phyloP scores from a whole-genome alignment of 2,329 filamentous ascomycete genomes.

The Diplodia corticola region DNA sequence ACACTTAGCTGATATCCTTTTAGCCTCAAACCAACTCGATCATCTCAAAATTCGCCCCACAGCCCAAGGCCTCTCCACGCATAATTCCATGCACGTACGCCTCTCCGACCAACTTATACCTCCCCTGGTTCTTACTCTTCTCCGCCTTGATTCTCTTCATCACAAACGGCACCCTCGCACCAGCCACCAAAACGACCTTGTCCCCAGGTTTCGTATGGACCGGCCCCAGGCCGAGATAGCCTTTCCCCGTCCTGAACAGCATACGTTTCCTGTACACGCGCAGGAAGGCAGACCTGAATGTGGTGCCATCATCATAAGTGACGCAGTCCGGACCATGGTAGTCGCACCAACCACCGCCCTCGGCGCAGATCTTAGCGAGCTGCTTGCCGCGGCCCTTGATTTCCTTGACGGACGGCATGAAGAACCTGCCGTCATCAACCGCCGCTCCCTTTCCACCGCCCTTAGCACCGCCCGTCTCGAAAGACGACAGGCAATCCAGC shows the following conservation, averaged over 20 bases:
- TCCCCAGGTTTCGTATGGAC: background rate
- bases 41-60: background rate
- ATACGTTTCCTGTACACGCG: background rate
- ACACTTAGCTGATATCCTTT: too few species aligned
- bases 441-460: background rate
- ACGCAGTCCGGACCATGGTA: background rate
- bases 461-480: background rate
- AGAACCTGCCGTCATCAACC: background rate
- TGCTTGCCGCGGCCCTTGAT: background rate
- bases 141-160: background rate
- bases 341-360: background rate
- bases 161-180: background rate
- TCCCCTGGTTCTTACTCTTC: background rate
- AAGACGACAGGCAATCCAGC: background rate
- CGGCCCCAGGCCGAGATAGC: constrained; percentile 14
- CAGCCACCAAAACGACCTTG: background rate
- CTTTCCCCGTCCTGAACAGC: constrained; percentile 10
- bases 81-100: background rate
- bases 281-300: background rate
- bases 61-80: background rate
- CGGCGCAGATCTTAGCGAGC: background rate
- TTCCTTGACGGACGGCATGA: background rate
- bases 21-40: background rate
- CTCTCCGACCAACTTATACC: background rate
- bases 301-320: background rate